Evolutionary conservation across 169 alveolate species (phyloP), one percentile per base, ranked within the genome.

Genomic region (Toxoplasma gondii): DNA sequence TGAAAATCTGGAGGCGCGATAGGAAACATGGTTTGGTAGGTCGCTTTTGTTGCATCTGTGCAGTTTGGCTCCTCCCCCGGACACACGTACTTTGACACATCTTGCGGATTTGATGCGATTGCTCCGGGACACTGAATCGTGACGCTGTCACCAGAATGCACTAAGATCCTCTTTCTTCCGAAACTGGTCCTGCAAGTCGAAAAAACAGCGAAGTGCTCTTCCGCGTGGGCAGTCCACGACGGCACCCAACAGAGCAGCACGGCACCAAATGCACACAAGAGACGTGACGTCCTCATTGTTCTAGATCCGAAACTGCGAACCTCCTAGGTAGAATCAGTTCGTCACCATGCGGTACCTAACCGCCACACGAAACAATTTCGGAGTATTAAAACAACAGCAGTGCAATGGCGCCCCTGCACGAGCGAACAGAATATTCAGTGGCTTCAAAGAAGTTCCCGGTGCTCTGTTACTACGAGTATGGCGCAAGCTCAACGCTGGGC

Each of bases 1-100:
- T 78, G 45, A 27, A 78, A 78, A 78, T 78, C 87, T 31, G 87
- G 12, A 17, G 87, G 87, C 87, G 87, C 87, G 24, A 31, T 39
- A 0, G 87, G 87, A 44, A 78, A 78, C 53, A 78, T 4, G 29
- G 87, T 78, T 39, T 19, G 87, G 34, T 78, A 78, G 0, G 34
- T 64, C 7, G 34, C 78, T 29, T 31, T 64, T 19, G 78, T 64
- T 29, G 36, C n/a, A 0, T 78, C 87, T 12, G 87, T 78, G 45
- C 87, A 38, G 45, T 78, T 34, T 31, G 78, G 78, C 12, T 64
- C 78, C 34, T 19, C 36, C 78, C 78, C 78, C 34, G 29, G 78
- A 31, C 78, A 64, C n/a, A 31, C 34, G 78, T 64, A 64, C 34
- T 19, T 64, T 2, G 78, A 24, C 34, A 64, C 78, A 29, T 29